Evolutionary conservation across 352 stramenopile genomes (phyloP).

Genomic region (Phytopythium mirpurense): DNA sequence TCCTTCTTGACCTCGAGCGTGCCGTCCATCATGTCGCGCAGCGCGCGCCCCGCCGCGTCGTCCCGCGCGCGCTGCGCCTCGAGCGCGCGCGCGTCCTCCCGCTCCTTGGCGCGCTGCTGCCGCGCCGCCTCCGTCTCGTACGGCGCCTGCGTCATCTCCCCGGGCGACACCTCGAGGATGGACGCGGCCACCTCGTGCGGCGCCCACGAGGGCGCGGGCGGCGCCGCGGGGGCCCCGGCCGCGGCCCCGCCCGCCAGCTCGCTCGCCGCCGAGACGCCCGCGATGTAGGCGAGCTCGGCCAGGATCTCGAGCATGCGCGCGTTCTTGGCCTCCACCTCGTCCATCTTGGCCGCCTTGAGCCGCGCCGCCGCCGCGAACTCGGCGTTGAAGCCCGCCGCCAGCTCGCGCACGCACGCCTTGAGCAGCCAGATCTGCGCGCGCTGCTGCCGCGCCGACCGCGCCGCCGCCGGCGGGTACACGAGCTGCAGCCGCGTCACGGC

Average conservation of each 20-base stretch:
- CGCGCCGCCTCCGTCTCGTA: conserved; percentile 78
- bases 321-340: conserved; percentile 88
- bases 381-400: conserved; percentile 78
- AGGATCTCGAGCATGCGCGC: conserved; percentile 86
- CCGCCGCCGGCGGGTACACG: conserved; percentile 83
- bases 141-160: conserved; percentile 82
- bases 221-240: conserved; percentile 25
- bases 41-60: conserved; percentile 69
- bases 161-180: conserved; percentile 54
- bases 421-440: conserved; percentile 86
- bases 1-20: conserved; percentile 91
- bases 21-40: conserved; percentile 93
- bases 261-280: neutral
- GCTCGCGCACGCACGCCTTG: conserved; percentile 52
- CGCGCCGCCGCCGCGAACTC: conserved; percentile 72
- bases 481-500: conserved; percentile 55
- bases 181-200: conserved; percentile 58
- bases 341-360: conserved; percentile 79
- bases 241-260: neutral
- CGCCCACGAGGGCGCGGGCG: conserved; percentile 48
- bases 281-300: conserved; percentile 37
- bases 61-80: conserved; percentile 69
- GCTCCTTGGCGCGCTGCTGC: conserved; percentile 39
- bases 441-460: conserved; percentile 80
- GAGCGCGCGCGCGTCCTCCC: conserved; percentile 22